A percentile compares a stretch with the other conserved stretches of the same genome.
Evolutionary conservation across 352 stramenopile genomes (phyloP).

Genomic region (Poterioochromonas sp.): DNA sequence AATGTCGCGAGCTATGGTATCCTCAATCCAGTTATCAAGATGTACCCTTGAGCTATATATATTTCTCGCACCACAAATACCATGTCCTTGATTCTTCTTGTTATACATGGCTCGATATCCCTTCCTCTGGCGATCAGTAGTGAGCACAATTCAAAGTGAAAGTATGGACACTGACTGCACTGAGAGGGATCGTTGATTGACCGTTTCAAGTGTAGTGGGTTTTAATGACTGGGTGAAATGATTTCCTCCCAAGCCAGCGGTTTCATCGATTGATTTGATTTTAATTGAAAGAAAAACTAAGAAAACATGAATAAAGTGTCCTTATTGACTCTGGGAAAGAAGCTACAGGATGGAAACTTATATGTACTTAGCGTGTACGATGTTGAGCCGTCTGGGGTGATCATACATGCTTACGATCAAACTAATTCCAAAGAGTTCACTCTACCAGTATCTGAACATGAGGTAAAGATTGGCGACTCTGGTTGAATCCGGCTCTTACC

Average conservation of each 20-base stretch:
- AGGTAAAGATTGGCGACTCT: background rate
- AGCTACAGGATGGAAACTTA: slow-evolving; percentile 18
- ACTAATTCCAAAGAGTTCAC: slow-evolving; percentile 29
- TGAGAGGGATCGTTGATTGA: no score
- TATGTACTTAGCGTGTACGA: slow-evolving; percentile 28
- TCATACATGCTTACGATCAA: slow-evolving; percentile 34
- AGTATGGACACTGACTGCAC: no score
- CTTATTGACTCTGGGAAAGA: slow-evolving; percentile 30
- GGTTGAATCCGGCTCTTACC: background rate
- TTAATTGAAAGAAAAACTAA: background rate
- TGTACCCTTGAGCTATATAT: background rate
- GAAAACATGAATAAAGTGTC: slow-evolving; percentile 32
- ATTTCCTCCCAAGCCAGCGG: no score
- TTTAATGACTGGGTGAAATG: no score
- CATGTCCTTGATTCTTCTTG: slow-evolving; percentile 28
- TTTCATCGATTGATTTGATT: no score
- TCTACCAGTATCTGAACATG: slow-evolving; percentile 17
- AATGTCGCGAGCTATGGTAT: background rate
- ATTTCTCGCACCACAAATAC: slow-evolving; percentile 28
- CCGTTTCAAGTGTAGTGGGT: no score
- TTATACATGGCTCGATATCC: no score
- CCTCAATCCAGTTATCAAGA: slow-evolving; percentile 29
- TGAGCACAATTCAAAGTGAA: no score
- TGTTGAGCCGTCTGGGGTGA: slow-evolving; percentile 25
- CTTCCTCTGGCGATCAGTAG: no score